phyloP scores from a whole-genome alignment of 148 eudicot genomes.

The Chenopodium berlandieri region DNA sequence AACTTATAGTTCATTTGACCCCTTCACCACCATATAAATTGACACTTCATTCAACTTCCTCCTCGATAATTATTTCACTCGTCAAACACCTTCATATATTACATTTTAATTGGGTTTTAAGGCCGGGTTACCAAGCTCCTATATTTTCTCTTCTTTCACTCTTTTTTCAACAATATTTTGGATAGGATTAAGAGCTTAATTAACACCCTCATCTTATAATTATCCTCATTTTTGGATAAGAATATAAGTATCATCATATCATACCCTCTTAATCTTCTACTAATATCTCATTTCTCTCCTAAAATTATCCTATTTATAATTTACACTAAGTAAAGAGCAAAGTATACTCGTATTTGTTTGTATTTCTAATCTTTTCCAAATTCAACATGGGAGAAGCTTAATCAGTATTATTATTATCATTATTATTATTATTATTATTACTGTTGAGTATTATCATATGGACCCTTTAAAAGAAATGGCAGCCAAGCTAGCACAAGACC shows the following conservation, averaged over 20 bases:
- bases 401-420: not conserved
- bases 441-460: not conserved
- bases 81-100: not conserved
- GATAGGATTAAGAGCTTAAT: not conserved
- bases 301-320: not conserved
- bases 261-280: not conserved
- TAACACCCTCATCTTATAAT: not conserved
- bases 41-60: conserved; percentile 5
- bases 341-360: not conserved
- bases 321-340: not conserved
- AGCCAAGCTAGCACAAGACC: conserved; percentile 49
- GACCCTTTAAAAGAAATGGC: conserved; percentile 35
- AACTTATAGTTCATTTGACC: conserved; percentile 15
- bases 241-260: not conserved
- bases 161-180: not conserved
- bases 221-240: conserved; percentile 18
- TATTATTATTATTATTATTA: not conserved
- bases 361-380: not conserved
- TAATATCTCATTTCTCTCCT: not conserved
- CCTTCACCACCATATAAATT: conserved; percentile 28
- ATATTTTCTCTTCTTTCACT: not conserved
- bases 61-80: conserved; percentile 6
- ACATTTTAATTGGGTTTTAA: not conserved
- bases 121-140: not conserved
- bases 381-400: conserved; percentile 1